Conservation (phyloP, 2,329 filamentous ascomycete species). For the Cryphonectria radicalis region DNA sequence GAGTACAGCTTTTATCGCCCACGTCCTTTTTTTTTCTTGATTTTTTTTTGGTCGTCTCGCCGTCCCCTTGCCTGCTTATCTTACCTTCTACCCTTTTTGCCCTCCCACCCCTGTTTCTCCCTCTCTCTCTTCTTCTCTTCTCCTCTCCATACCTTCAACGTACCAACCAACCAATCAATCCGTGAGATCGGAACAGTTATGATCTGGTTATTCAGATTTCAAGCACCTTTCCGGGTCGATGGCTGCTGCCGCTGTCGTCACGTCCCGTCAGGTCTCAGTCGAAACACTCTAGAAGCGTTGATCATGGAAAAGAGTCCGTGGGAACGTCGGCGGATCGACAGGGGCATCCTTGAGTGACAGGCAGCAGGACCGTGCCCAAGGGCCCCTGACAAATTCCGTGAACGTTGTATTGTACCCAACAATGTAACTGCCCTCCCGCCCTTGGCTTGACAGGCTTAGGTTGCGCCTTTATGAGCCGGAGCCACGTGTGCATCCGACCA, state of each 20-base stretch:
- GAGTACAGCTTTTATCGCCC: neutral
- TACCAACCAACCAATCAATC: neutral
- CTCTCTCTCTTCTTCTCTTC: neutral
- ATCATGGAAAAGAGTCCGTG: neutral
- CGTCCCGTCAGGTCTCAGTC: conserved; percentile 10
- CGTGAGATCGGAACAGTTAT: neutral
- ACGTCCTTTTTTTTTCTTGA: neutral
- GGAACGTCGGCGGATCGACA: conserved; percentile 9
- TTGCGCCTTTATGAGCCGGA: no score
- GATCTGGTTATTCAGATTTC: no score
- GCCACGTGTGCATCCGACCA: neutral
- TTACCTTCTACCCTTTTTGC: neutral
- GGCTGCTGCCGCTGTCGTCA: neutral
- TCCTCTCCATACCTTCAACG: neutral
- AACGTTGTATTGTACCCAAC: neutral
- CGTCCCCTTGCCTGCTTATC: neutral
- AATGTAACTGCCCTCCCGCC: neutral
- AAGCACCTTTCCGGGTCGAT: neutral
- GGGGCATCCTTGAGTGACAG: conserved; percentile 9
- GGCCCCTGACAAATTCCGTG: neutral
- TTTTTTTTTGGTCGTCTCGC: neutral
- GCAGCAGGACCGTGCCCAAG: neutral
- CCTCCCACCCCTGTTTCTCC: neutral
- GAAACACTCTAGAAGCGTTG: conserved; percentile 22
- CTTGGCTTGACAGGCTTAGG: neutral